Evolutionary conservation across 2,329 filamentous ascomycete genomes (phyloP).

Genomic region (Exophiala sp.): DNA sequence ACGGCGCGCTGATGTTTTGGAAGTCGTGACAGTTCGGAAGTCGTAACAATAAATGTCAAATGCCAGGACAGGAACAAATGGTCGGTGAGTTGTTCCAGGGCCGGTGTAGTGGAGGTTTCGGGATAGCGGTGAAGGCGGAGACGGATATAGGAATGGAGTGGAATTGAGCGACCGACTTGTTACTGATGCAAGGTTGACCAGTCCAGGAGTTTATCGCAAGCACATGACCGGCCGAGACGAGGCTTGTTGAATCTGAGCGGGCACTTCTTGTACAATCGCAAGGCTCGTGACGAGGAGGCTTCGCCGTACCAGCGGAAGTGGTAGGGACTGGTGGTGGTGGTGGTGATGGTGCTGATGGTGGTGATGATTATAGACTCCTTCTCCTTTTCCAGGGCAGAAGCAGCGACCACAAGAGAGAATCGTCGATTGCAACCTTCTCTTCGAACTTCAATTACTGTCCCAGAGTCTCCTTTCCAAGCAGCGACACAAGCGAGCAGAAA

Average conservation of each 20-base stretch:
- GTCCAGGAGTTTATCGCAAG: neutral
- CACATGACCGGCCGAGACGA: conserved; percentile 1
- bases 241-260: neutral
- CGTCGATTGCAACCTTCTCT: too few relatives aligned
- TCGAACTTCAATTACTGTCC: too few relatives aligned
- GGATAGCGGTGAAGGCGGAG: neutral
- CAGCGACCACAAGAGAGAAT: too few relatives aligned
- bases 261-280: neutral
- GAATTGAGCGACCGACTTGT: neutral
- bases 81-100: neutral
- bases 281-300: neutral
- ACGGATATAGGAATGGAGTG: neutral
- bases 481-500: too few relatives aligned
- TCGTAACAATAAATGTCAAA: too few relatives aligned
- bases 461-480: too few relatives aligned
- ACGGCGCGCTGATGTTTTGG: neutral
- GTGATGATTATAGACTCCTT: too few relatives aligned
- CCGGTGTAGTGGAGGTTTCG: neutral
- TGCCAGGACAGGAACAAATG: neutral
- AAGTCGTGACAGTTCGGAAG: too few relatives aligned
- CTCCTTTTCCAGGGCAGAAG: too few relatives aligned
- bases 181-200: neutral
- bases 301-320: too few relatives aligned
- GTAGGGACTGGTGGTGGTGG: neutral
- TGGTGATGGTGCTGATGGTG: neutral